Conservation (phyloP, 2,329 filamentous ascomycete genomes). For the Allantophomopsis lycopodina region DNA sequence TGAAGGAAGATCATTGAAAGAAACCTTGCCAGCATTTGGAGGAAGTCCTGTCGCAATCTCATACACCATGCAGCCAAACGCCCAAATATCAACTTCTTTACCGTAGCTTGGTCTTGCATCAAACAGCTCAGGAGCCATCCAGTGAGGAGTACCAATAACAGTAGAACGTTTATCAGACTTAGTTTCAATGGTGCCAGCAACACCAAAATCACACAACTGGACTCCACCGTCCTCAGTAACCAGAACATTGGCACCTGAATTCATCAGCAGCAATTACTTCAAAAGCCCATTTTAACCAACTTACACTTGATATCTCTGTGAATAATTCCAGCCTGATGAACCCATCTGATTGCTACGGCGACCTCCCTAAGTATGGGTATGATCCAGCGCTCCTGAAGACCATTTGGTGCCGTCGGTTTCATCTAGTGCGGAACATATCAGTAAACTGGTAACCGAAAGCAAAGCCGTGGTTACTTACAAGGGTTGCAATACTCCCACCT, state of each 20-base stretch:
- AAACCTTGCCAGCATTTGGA: slow-evolving; percentile 43
- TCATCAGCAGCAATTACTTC: neutral
- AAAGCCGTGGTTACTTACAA: slow-evolving; percentile 32
- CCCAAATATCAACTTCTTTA: slow-evolving; percentile 71
- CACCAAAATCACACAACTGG: slow-evolving; percentile 76
- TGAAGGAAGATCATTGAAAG: slow-evolving; percentile 31
- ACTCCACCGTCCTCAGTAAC: slow-evolving; percentile 65
- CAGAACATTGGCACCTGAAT: slow-evolving; percentile 55
- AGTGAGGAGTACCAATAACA: slow-evolving; percentile 71
- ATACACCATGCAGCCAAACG: slow-evolving; percentile 67
- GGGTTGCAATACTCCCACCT: slow-evolving; percentile 67
- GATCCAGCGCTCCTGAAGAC: slow-evolving; percentile 58
- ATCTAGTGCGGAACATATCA: slow-evolving; percentile 21
- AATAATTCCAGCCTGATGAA: slow-evolving; percentile 55
- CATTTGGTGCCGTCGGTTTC: slow-evolving; percentile 51
- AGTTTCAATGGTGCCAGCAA: slow-evolving; percentile 64
- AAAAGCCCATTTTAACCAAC: neutral
- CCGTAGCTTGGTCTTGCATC: slow-evolving; percentile 51
- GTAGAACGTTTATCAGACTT: slow-evolving; percentile 67
- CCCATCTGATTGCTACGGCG: slow-evolving; percentile 51
- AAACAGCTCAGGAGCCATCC: slow-evolving; percentile 76
- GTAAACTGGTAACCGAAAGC: no score
- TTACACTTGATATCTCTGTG: slow-evolving; percentile 57
- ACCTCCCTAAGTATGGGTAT: slow-evolving; percentile 54
- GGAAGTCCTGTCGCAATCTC: slow-evolving; percentile 71